Conservation (phyloP, 345 rosid species). For the Ailanthus altissimus region DNA sequence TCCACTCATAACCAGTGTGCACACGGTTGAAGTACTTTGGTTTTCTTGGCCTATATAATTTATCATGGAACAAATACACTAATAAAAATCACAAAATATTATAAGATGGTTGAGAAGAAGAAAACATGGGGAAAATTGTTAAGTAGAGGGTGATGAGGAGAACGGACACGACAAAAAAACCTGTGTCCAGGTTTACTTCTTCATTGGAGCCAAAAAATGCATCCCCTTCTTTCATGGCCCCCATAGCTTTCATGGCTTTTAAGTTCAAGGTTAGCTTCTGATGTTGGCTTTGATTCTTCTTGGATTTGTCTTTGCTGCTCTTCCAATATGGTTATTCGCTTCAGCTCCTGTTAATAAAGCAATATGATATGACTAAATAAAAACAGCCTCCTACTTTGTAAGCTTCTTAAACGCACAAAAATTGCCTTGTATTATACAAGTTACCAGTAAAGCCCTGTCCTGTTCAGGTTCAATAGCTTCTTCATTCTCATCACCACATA, state of each 20-base stretch:
- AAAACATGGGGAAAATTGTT: too few species aligned
- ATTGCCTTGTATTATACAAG: background rate
- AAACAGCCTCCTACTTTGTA: background rate
- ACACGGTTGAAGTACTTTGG: conserved; percentile 93
- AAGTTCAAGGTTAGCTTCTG: conserved; percentile 73
- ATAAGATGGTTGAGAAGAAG: background rate
- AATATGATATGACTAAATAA: conserved; percentile 5
- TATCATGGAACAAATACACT: conserved; percentile 97
- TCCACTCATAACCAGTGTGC: conserved; percentile 96
- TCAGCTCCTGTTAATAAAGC: conserved; percentile 53
- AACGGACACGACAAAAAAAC: conserved; percentile 26
- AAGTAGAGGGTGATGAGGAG: too few species aligned
- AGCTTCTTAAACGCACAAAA: background rate
- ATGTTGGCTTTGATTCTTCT: conserved; percentile 71
- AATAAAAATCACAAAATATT: too few species aligned
- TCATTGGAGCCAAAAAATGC: conserved; percentile 85
- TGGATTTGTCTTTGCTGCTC: conserved; percentile 68
- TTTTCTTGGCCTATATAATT: conserved; percentile 87
- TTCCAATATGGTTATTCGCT: conserved; percentile 58
- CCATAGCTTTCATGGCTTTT: conserved; percentile 94
- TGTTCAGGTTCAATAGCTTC: conserved; percentile 94
- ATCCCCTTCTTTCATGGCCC: conserved; percentile 93
- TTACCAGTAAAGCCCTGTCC: conserved; percentile 78
- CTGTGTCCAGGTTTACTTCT: conserved; percentile 88
- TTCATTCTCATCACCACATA: conserved; percentile 82